Conservation (phyloP, 768 basidiomycete species). For the Nidularia pulvinata region DNA sequence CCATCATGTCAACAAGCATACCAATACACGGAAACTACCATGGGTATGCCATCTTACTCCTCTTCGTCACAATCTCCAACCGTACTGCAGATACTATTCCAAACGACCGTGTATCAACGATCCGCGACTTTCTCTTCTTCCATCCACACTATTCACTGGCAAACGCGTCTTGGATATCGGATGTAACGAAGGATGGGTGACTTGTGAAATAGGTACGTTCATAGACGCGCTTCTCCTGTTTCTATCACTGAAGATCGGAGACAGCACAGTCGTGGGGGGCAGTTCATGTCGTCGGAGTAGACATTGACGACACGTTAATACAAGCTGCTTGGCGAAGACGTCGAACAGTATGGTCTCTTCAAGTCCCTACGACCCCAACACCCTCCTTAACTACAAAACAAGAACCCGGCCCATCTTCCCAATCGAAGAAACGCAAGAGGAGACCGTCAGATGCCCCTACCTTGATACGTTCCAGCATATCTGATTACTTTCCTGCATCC, state of each 20-base stretch:
- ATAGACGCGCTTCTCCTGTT: neutral
- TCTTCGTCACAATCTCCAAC: neutral
- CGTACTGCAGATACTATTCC: conserved; percentile 63
- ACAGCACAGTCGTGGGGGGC: conserved; percentile 68
- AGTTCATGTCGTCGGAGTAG: conserved; percentile 75
- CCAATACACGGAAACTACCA: conserved; percentile 73
- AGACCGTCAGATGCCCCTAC: neutral
- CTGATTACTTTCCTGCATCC: conserved; percentile 75
- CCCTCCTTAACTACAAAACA: neutral
- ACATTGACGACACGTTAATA: conserved; percentile 80
- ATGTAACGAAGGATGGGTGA: conserved; percentile 86
- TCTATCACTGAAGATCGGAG: neutral
- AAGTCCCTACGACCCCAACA: conserved; percentile 32
- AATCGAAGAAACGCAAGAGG: conserved; percentile 19
- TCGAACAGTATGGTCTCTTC: conserved; percentile 70
- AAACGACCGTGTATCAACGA: conserved; percentile 66
- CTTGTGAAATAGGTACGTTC: conserved; percentile 77
- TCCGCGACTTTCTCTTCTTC: conserved; percentile 65
- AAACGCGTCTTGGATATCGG: conserved; percentile 80
- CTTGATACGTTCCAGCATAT: neutral
- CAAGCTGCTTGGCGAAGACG: conserved; percentile 75
- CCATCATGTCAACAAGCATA: neutral
- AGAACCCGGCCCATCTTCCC: neutral
- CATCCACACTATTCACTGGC: conserved; percentile 45
- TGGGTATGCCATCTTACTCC: conserved; percentile 38